Evolutionary conservation across 257 asterid genomes (phyloP).

Genomic region (Echium plantagineum): DNA sequence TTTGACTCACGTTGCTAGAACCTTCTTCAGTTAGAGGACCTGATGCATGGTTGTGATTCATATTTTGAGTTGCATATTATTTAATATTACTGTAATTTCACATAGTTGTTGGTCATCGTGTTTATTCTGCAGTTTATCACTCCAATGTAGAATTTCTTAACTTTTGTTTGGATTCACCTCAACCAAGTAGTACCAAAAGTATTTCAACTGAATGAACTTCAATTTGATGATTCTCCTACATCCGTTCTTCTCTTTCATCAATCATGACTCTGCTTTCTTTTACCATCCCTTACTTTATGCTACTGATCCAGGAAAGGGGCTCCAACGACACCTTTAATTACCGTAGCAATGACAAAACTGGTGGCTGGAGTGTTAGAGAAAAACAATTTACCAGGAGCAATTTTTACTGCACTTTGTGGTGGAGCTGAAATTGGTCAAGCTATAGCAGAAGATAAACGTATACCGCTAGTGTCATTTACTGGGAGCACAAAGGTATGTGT

Average conservation of each 20-base stretch:
- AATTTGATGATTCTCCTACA: no score
- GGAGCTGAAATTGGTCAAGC: slow-evolving; percentile 95
- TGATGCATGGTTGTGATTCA: no score
- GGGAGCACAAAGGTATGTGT: slow-evolving; percentile 80
- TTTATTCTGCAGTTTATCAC: no score
- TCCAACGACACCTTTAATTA: slow-evolving; percentile 91
- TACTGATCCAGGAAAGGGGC: slow-evolving; percentile 83
- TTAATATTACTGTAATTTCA: no score
- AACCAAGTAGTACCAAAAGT: no score
- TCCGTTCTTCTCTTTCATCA: neutral
- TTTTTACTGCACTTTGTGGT: slow-evolving; percentile 90
- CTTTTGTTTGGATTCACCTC: no score
- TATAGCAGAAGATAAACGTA: slow-evolving; percentile 76
- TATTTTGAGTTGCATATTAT: no score
- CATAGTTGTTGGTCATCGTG: no score
- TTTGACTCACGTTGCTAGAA: no score
- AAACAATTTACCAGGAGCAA: slow-evolving; percentile 88
- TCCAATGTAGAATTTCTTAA: no score
- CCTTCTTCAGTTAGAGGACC: no score
- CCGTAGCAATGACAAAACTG: slow-evolving; percentile 79
- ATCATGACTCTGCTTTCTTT: neutral
- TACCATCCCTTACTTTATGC: slow-evolving; percentile 2
- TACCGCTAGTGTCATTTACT: slow-evolving; percentile 84
- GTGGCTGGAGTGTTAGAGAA: slow-evolving; percentile 80
- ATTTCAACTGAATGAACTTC: no score